These are phyloP conservation scores for Xylariaceae sp. DNA, from an alignment of 2,329 filamentous ascomycete species.

Conservation along the genomic window DNA sequence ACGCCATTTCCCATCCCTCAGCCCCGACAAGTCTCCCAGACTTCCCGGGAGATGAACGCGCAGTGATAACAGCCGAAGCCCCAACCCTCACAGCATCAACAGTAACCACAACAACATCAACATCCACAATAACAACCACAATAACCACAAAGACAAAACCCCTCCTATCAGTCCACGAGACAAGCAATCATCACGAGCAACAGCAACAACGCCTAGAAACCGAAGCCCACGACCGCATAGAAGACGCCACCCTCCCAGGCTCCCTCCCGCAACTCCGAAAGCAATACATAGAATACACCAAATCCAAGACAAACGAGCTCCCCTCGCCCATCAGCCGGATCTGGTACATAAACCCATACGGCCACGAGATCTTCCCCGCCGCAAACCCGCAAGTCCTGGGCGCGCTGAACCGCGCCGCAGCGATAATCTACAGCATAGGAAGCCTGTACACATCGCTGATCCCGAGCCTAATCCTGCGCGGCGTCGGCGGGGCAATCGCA, in stretches of 20 bases:
- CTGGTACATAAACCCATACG: constrained; percentile 98
- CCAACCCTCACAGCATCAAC: not conserved
- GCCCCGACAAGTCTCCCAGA: constrained; percentile 54
- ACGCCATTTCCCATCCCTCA: constrained; percentile 83
- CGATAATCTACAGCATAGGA: constrained; percentile 88
- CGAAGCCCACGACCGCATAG: constrained; percentile 60
- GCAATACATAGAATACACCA: constrained; percentile 78
- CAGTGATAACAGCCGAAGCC: constrained; percentile 14
- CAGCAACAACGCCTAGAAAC: constrained; percentile 34
- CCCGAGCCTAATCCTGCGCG: constrained; percentile 73
- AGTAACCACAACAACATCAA: not conserved
- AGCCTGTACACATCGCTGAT: constrained; percentile 86
- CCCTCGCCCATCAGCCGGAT: constrained; percentile 72
- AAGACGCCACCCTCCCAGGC: constrained; percentile 78
- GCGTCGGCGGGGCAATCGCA: constrained; percentile 60
- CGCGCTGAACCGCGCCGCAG: constrained; percentile 59
- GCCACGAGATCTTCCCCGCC: constrained; percentile 84
- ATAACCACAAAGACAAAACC: not conserved
- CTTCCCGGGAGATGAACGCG: not conserved
- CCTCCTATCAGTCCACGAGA: not conserved
- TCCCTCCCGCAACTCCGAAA: constrained; percentile 74
- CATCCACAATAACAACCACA: not conserved
- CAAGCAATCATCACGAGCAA: not conserved
- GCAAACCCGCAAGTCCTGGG: constrained; percentile 77
- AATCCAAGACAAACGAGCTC: constrained; percentile 58